Evolutionary conservation across 371 early-diverging fungal species (phyloP).

Genomic region (Mycotypha africana): DNA sequence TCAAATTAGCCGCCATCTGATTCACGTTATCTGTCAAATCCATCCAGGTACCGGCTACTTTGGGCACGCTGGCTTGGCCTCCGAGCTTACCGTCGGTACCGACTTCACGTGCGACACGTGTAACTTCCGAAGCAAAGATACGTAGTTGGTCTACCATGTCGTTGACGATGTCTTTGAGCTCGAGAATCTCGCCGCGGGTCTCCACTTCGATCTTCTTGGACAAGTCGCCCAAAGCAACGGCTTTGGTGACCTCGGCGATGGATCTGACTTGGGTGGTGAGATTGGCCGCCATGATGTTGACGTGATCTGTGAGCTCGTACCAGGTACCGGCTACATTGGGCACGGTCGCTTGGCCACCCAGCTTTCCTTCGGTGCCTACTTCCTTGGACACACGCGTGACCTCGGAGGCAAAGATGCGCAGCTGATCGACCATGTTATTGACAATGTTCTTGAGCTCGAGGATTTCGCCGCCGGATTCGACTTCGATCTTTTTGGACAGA

Average conservation of each 20-base stretch:
- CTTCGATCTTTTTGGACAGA: constrained; percentile 44
- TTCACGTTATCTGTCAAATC: constrained; percentile 60
- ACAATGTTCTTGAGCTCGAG: constrained; percentile 27
- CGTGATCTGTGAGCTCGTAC: constrained; percentile 58
- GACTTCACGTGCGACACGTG: constrained; percentile 37
- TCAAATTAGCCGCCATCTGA: constrained; percentile 51
- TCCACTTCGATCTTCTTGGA: constrained; percentile 31
- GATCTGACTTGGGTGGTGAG: constrained; percentile 51
- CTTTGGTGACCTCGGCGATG: constrained; percentile 54
- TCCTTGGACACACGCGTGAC: constrained; percentile 60
- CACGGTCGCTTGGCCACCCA: constrained; percentile 43
- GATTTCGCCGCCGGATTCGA: constrained; percentile 36
- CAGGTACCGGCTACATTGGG: constrained; percentile 57
- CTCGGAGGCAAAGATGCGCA: constrained; percentile 52
- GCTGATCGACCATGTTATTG: constrained; percentile 44
- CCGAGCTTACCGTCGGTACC: constrained; percentile 51
- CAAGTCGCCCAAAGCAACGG: constrained; percentile 52
- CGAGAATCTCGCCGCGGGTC: constrained; percentile 30
- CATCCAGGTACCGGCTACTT: constrained; percentile 58
- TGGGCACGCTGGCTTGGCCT: constrained; percentile 41
- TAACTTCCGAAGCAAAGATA: constrained; percentile 36
- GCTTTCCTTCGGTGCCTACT: constrained; percentile 58
- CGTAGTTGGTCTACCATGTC: constrained; percentile 43
- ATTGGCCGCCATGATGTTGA: constrained; percentile 57
- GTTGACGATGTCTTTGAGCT: constrained; percentile 32